Evolutionary conservation across 2,329 filamentous ascomycete genomes (phyloP).

Genomic region (Periconia sp.): DNA sequence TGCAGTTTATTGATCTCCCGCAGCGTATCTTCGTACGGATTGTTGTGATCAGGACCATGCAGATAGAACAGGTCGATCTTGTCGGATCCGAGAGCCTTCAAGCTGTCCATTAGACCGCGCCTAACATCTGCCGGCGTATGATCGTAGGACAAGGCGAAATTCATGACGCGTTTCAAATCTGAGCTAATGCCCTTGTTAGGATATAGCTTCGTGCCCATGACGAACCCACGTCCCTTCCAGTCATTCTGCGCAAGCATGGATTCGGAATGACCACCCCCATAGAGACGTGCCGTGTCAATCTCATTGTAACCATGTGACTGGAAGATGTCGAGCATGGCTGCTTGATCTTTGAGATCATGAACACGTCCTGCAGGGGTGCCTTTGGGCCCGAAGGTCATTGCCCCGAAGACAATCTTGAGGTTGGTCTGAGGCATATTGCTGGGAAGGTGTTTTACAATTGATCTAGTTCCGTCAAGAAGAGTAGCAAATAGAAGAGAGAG

Average conservation of each 20-base stretch:
- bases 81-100: constrained; percentile 13
- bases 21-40: constrained; percentile 54
- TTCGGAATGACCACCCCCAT: constrained; percentile 46
- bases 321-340: constrained; percentile 39
- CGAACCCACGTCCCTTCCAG: constrained; percentile 48
- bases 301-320: constrained; percentile 37
- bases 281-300: constrained; percentile 48
- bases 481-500: too few species aligned
- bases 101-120: background rate
- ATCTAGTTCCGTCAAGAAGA: too few species aligned
- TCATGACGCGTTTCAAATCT: background rate
- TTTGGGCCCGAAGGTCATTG: constrained; percentile 47
- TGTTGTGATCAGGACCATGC: constrained; percentile 53
- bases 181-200: constrained; percentile 22
- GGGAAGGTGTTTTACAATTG: too few species aligned
- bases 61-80: constrained; percentile 54
- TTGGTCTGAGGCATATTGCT: constrained; percentile 21
- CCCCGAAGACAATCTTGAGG: constrained; percentile 42
- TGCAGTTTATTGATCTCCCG: constrained; percentile 54
- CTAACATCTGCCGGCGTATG: background rate
- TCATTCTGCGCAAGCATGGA: constrained; percentile 51
- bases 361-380: constrained; percentile 16
- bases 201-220: constrained; percentile 54
- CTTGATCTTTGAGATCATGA: background rate
- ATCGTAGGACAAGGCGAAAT: background rate